A percentile compares a stretch with the other conserved stretches of the same genome.
Evolutionary conservation across 495 filamentous ascomycete species (phyloP).

Genomic region (Lophiotrema nucula): DNA sequence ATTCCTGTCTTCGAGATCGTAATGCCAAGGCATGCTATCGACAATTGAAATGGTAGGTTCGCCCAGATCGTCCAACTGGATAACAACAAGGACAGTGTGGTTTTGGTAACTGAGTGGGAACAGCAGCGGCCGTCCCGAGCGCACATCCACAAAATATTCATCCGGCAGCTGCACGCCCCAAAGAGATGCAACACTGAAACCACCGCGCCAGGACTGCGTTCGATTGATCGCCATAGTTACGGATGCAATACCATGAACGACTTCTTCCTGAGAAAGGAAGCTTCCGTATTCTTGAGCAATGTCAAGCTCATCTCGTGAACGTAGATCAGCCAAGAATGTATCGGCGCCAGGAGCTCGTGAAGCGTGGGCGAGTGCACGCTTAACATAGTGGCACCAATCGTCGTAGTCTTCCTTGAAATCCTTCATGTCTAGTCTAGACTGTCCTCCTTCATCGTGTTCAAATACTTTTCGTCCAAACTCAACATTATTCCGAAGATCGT

Average conservation of each 20-base stretch:
- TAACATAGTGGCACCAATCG: not conserved
- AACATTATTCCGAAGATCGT: not conserved
- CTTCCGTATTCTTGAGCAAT: not conserved
- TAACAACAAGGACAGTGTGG: not conserved
- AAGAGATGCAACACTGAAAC: not conserved
- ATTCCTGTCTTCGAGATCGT: not conserved
- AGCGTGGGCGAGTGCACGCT: not conserved
- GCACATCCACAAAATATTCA: not conserved
- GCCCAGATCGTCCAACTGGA: not conserved
- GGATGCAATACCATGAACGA: not conserved
- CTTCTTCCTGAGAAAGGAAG: not conserved
- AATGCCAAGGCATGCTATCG: not conserved
- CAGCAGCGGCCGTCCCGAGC: not conserved
- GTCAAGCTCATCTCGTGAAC: not conserved
- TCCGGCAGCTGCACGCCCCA: not conserved
- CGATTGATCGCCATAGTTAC: conserved; percentile 1
- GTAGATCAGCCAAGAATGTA: not conserved
- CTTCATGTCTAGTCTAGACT: not conserved
- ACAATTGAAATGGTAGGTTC: not conserved
- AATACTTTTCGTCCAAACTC: too few relatives aligned
- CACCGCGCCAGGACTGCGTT: not conserved
- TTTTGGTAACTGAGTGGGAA: not conserved
- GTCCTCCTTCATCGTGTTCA: too few relatives aligned
- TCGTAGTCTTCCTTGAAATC: not conserved
- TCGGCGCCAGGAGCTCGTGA: not conserved